A percentile compares a stretch with the other conserved stretches of the same genome.
These are phyloP conservation scores for Trichoderma atrobrunneum DNA, from an alignment of 2,329 filamentous ascomycete species.

Conservation along the genomic window DNA sequence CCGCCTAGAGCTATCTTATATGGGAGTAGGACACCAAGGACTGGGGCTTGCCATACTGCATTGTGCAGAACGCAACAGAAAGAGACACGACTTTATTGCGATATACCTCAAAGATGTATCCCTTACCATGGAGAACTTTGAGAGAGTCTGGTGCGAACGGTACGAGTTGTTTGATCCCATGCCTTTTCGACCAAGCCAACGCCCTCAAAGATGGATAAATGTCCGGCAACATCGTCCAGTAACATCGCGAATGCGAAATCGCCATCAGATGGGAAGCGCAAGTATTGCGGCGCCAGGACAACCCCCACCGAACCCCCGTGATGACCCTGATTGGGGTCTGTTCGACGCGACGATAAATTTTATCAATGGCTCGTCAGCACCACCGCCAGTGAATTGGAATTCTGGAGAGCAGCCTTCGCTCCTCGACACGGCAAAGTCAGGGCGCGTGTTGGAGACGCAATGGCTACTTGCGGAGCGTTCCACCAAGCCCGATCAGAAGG, in stretches of 20 bases:
- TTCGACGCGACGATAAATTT: not conserved
- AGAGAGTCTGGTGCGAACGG: not conserved
- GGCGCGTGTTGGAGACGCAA: not conserved
- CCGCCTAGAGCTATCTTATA: not conserved
- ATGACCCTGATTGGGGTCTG: not conserved
- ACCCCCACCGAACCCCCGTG: not conserved
- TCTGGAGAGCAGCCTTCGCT: not conserved
- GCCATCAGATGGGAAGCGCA: not conserved
- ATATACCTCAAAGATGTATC: constrained; percentile 4
- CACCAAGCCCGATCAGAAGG: not conserved
- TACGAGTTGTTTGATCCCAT: not conserved
- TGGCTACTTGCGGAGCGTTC: not conserved
- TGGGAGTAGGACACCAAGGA: not conserved
- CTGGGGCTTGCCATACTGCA: not conserved
- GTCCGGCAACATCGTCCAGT: not conserved
- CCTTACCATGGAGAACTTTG: constrained; percentile 9
- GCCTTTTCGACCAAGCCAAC: not conserved
- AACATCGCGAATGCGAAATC: not conserved
- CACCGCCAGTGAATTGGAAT: not conserved
- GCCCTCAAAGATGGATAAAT: not conserved
- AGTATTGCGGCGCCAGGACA: not conserved
- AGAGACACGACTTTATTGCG: not conserved
- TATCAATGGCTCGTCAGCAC: not conserved
- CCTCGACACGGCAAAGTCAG: not conserved
- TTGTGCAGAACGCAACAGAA: not conserved